Conservation (phyloP, 148 eudicot genomes). For the Polygonum maritimum region DNA sequence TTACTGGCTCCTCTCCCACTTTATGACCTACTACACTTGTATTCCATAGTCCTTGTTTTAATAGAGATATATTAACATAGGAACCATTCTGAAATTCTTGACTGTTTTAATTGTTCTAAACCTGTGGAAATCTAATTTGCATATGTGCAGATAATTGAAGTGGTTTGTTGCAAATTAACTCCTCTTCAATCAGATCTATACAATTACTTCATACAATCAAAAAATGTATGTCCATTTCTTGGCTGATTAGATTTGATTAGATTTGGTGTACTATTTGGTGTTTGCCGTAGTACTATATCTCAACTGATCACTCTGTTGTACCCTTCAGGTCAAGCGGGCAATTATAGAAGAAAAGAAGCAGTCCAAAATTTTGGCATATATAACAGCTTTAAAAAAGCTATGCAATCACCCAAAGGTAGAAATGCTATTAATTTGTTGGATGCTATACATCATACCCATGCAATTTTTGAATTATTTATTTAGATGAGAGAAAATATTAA, state of each 20-base stretch:
- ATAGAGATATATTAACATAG: neutral
- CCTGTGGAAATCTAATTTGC: neutral
- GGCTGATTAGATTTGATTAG: neutral
- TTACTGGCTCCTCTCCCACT: neutral
- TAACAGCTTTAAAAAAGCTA: constrained; percentile 96
- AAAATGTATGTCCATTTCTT: constrained; percentile 54
- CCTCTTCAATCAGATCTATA: constrained; percentile 75
- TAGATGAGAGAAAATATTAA: neutral
- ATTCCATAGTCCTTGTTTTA: neutral
- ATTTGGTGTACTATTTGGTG: neutral
- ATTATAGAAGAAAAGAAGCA: constrained; percentile 67
- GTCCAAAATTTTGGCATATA: constrained; percentile 81
- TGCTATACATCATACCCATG: neutral
- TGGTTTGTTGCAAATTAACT: constrained; percentile 93
- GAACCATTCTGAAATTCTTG: neutral
- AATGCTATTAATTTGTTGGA: neutral
- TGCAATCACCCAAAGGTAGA: constrained; percentile 99
- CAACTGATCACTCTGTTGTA: neutral
- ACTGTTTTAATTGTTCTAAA: neutral
- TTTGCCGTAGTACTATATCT: neutral
- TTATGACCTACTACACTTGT: neutral
- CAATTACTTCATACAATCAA: constrained; percentile 83
- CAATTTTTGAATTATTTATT: neutral
- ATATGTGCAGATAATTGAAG: constrained; percentile 82
- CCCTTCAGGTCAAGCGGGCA: constrained; percentile 66